phyloP scores from a whole-genome alignment of 225 moss, liverwort and hornwort species.

The Polytrichum commune region DNA sequence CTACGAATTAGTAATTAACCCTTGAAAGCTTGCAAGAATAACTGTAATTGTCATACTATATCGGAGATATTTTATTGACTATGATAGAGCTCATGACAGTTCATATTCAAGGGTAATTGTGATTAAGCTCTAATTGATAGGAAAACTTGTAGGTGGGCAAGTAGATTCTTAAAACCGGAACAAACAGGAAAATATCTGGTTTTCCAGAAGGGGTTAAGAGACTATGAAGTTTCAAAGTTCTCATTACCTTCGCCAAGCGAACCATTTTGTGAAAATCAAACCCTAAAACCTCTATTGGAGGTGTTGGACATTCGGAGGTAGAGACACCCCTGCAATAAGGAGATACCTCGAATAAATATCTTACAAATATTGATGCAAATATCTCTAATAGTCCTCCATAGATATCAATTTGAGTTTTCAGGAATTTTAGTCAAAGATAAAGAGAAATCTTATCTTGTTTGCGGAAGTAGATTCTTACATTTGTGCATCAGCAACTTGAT shows the following conservation, averaged over 20 bases:
- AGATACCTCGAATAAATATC: neutral
- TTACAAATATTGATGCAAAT: neutral
- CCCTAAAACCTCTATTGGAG: constrained; percentile 46
- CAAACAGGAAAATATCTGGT: neutral
- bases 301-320: constrained; percentile 35
- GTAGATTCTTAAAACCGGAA: no score
- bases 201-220: neutral
- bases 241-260: constrained; percentile 38
- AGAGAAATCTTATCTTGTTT: neutral
- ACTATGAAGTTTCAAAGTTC: neutral
- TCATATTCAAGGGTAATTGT: no score
- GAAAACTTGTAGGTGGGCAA: no score
- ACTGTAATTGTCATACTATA: no score
- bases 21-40: no score
- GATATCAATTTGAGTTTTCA: no score
- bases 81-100: no score
- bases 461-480: constrained; percentile 29
- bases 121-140: no score
- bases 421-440: no score
- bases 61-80: no score
- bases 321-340: constrained; percentile 40
- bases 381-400: no score
- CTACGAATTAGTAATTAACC: no score
- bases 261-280: constrained; percentile 35
- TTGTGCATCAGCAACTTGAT: constrained; percentile 40